These are phyloP conservation scores for Crucihimalaya himalaica DNA, from an alignment of 345 rosid species.

Conservation along the genomic window DNA sequence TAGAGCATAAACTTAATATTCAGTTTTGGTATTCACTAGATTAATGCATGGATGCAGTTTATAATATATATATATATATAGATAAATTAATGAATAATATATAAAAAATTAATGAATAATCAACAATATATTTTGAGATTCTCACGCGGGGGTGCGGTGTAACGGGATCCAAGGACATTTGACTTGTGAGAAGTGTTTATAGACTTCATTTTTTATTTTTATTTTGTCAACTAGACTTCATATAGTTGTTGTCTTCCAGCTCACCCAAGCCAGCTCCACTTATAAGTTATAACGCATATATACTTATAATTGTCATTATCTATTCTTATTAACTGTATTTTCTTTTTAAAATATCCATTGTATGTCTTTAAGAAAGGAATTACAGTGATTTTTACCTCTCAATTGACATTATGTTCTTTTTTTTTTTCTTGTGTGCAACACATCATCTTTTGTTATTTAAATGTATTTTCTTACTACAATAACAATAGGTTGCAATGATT, in stretches of 20 bases:
- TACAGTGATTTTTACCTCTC: no score
- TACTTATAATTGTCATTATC: conserved; percentile 22
- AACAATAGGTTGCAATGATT: conserved; percentile 18
- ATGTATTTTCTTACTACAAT: not conserved
- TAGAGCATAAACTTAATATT: not conserved
- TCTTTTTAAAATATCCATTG: not conserved
- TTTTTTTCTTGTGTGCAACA: not conserved
- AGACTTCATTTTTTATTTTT: no score
- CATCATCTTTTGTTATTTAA: not conserved
- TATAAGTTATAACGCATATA: no score
- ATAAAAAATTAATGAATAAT: not conserved
- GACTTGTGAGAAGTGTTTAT: conserved; percentile 34
- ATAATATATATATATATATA: not conserved
- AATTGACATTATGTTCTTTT: no score
- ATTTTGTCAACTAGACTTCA: no score
- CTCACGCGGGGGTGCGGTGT: conserved; percentile 21
- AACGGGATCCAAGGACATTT: conserved; percentile 40
- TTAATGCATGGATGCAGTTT: not conserved
- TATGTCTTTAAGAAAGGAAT: no score
- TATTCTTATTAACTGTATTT: not conserved
- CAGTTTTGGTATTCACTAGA: not conserved
- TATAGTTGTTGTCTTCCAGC: conserved; percentile 38
- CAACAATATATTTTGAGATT: conserved; percentile 5
- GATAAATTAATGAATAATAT: not conserved
- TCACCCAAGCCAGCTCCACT: conserved; percentile 38